Evolutionary conservation across 495 filamentous ascomycete genomes (phyloP).

Genomic region (Oleoguttula mirabilis): DNA sequence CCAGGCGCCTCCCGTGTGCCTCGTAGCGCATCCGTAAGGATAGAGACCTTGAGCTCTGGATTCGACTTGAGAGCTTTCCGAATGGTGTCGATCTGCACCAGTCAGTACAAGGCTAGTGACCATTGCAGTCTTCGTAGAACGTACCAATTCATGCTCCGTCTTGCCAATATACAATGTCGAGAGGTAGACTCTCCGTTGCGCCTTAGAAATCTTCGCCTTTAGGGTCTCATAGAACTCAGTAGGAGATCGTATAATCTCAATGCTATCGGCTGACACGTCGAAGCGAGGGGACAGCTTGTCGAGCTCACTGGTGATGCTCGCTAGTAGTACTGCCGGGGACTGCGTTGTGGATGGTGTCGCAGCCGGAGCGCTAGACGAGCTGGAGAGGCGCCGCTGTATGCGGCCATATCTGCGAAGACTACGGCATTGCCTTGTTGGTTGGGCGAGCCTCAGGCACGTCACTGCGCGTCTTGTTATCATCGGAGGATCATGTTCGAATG

Average conservation of each 20-base stretch:
- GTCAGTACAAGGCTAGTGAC: constrained; percentile 1
- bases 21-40: constrained; percentile 84
- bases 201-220: constrained; percentile 73
- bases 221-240: constrained; percentile 76
- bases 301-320: constrained; percentile 63
- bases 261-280: constrained; percentile 66
- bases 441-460: constrained; percentile 6
- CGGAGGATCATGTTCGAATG: constrained; percentile 7
- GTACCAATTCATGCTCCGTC: constrained; percentile 75
- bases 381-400: constrained; percentile 20
- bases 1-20: constrained; percentile 85
- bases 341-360: constrained; percentile 8
- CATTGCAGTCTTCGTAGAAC: constrained; percentile 10
- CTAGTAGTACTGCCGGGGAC: constrained; percentile 40
- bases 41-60: constrained; percentile 67
- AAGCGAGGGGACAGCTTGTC: constrained; percentile 85
- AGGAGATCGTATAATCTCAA: constrained; percentile 67
- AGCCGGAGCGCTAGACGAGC: constrained; percentile 10
- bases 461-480: constrained; percentile 12
- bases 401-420: constrained; percentile 1
- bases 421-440: not conserved
- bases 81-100: constrained; percentile 55
- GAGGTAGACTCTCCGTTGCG: constrained; percentile 70
- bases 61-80: constrained; percentile 62
- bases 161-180: constrained; percentile 95